Evolutionary conservation across 768 basidiomycete genomes (phyloP), one percentile per base, ranked within the genome.

Genomic region (Pisolithus tinctorius): DNA sequence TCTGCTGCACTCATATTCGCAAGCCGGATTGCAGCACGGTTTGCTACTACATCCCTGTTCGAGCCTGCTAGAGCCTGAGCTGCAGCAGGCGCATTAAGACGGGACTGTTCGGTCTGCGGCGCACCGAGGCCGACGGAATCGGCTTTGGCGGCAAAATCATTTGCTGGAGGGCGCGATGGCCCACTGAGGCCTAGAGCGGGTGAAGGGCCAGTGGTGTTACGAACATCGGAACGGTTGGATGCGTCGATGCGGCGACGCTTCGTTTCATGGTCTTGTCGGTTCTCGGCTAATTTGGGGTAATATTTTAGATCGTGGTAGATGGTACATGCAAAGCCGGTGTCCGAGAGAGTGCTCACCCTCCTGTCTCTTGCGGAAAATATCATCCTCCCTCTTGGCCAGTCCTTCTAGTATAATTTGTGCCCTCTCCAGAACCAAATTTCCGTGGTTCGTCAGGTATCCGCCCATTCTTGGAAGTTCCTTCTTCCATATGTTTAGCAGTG

Each of bases 1-100:
- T 98, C 91, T 50, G 94, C 94, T 42, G 95, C 95, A 73, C 83
- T 91, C 83, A 98, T 82, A 64, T 98, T 98, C 27, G 95, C 95
- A 81, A 95, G 84, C 54, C 94, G 83, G 57, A 96, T 91, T 25
- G 88, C 90, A 56, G 82, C 81, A 39, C 92, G 82, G 67, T 95
- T 95, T 45, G 86, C 85, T 27, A 94, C 92, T 53, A 95, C 82
- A 67, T 93, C 90, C 50, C 81, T 80, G 67, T 94, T 95, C n/a
- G 86, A 87, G 20, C 89, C 89, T 39, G 81, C 85, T 48, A 94
- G 73, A 39, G 87, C 88, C 58, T 84, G 83, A 11, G 79, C 74
- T 50, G 86, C 88, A 47, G 76, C 71, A 45, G 84, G 76, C 2
- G 71, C 71, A 59, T 81, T 80, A 52, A 75, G 70, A 40, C 75